Evolutionary conservation across 257 asterid species (phyloP).

Genomic region (Solanum ossicruentum): DNA sequence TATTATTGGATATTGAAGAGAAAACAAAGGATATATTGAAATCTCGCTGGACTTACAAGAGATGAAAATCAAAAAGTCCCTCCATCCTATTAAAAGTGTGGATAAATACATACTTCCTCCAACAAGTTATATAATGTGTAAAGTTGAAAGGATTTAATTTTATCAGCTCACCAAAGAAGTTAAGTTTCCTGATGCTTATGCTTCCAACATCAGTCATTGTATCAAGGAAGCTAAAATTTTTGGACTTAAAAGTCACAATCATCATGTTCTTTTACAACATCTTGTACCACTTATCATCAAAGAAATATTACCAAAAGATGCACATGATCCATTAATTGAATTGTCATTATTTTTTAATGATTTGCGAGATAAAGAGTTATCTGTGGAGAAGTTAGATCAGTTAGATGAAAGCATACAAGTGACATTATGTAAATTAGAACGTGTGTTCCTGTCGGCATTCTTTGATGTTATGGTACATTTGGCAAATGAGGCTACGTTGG

Average conservation of each 20-base stretch:
- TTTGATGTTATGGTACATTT: not conserved
- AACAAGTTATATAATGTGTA: too few species aligned
- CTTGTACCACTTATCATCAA: too few species aligned
- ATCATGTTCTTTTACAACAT: not conserved
- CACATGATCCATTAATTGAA: too few species aligned
- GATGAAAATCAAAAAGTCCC: not conserved
- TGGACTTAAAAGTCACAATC: not conserved
- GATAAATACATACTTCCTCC: too few species aligned
- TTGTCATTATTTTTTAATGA: not conserved
- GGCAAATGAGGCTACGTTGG: too few species aligned
- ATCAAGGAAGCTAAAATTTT: too few species aligned
- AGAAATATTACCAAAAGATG: not conserved
- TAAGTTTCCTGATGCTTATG: too few species aligned
- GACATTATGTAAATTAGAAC: not conserved
- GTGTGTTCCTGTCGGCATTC: not conserved
- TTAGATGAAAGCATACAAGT: not conserved
- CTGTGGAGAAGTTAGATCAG: not conserved
- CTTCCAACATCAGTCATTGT: too few species aligned
- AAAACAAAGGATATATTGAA: not conserved
- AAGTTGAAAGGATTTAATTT: too few species aligned
- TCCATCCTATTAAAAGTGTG: not conserved
- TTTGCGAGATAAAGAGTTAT: not conserved
- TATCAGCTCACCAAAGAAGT: too few species aligned
- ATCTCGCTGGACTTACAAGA: not conserved
- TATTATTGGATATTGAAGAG: not conserved